A percentile compares a stretch with the other conserved stretches of the same genome.
These are phyloP conservation scores for Mycena metata DNA, from an alignment of 768 basidiomycete genomes.

Conservation along the genomic window DNA sequence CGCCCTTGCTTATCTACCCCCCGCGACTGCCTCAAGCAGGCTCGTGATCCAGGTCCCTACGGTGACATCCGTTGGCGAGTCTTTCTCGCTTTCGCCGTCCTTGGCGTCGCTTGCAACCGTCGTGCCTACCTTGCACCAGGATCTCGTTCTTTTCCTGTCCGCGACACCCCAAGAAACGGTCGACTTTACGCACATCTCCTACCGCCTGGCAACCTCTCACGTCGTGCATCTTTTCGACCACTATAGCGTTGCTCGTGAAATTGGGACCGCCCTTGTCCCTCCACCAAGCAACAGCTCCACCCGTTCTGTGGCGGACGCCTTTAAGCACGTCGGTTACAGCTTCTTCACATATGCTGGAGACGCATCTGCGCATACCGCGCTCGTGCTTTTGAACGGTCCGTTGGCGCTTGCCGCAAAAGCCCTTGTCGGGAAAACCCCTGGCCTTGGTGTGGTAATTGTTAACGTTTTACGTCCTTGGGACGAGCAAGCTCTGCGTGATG, in stretches of 20 bases:
- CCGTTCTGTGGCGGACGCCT: slow-evolving; percentile 58
- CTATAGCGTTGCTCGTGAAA: slow-evolving; percentile 82
- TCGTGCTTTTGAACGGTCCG: slow-evolving; percentile 84
- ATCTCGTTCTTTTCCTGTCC: slow-evolving; percentile 82
- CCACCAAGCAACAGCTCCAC: slow-evolving; percentile 48
- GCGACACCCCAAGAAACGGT: slow-evolving; percentile 87
- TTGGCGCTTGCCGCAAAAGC: slow-evolving; percentile 75
- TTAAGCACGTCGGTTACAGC: slow-evolving; percentile 73
- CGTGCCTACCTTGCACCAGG: slow-evolving; percentile 71
- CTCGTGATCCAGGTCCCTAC: slow-evolving; percentile 89
- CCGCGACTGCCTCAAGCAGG: slow-evolving; percentile 71
- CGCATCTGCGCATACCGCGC: slow-evolving; percentile 68
- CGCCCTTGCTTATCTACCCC: slow-evolving; percentile 79
- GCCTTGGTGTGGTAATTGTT: slow-evolving; percentile 77
- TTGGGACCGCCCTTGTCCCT: slow-evolving; percentile 66
- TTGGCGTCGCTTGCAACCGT: slow-evolving; percentile 75
- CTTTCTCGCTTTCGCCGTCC: slow-evolving; percentile 81
- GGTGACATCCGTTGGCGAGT: slow-evolving; percentile 73
- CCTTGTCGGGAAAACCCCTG: slow-evolving; percentile 56
- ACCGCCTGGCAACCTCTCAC: slow-evolving; percentile 74
- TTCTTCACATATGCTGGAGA: slow-evolving; percentile 85
- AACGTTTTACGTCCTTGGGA: slow-evolving; percentile 90
- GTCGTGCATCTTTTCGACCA: slow-evolving; percentile 95
- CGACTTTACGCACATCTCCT: slow-evolving; percentile 83
- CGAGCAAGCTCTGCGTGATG: slow-evolving; percentile 68